phyloP scores from a whole-genome alignment of 805 yeast genomes.

The Wickerhamiella hasegawae region DNA sequence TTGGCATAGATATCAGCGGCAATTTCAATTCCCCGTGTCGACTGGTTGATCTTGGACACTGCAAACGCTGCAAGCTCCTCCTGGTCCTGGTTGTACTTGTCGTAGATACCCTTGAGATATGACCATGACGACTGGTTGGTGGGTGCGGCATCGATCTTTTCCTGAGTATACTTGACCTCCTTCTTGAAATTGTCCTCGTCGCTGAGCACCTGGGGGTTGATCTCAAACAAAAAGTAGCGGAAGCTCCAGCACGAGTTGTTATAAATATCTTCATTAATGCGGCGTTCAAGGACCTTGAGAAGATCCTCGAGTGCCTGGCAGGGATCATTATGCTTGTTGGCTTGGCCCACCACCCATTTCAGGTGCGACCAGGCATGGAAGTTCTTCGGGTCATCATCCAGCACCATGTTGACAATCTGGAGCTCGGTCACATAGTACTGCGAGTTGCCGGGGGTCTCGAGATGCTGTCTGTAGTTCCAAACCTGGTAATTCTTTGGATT shows the following conservation, averaged over 20 bases:
- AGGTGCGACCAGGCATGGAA: slow-evolving; percentile 94
- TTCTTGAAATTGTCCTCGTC: slow-evolving; percentile 16
- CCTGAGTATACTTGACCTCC: slow-evolving; percentile 41
- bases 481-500: slow-evolving; percentile 89
- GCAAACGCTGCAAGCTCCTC: slow-evolving; percentile 27
- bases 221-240: slow-evolving; percentile 37
- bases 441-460: slow-evolving; percentile 25
- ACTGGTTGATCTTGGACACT: slow-evolving; percentile 22
- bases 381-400: slow-evolving; percentile 70
- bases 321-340: slow-evolving; percentile 2
- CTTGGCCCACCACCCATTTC: slow-evolving; percentile 56
- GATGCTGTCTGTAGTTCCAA: slow-evolving; percentile 81
- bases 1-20: slow-evolving; percentile 35
- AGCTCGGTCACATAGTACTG: slow-evolving; percentile 34
- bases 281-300: slow-evolving; percentile 30
- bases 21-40: slow-evolving; percentile 50
- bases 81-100: slow-evolving; percentile 23
- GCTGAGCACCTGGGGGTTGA: slow-evolving; percentile 8
- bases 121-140: slow-evolving; percentile 81
- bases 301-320: slow-evolving; percentile 25
- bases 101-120: slow-evolving; percentile 48
- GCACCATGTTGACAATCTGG: slow-evolving; percentile 48
- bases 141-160: slow-evolving; percentile 43
- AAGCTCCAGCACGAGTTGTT: slow-evolving; percentile 94
- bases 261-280: slow-evolving; percentile 47